These are phyloP conservation scores for Aspergillus candidus DNA, from an alignment of 2,329 filamentous ascomycete species.

Conservation along the genomic window DNA sequence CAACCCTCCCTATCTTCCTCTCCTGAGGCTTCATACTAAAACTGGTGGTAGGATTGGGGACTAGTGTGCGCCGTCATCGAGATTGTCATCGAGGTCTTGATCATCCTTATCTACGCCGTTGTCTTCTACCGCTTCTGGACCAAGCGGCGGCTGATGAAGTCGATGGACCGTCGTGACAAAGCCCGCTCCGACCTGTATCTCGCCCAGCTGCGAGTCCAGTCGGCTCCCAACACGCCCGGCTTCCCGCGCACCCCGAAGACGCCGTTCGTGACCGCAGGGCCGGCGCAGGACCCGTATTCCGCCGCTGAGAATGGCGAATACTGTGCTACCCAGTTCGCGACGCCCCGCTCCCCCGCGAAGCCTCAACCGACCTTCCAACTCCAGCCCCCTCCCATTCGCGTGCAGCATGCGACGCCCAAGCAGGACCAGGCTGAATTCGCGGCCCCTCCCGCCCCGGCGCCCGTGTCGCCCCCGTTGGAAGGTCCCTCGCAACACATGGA, in stretches of 20 bases:
- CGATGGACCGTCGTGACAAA: constrained; percentile 91
- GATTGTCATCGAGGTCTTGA: constrained; percentile 83
- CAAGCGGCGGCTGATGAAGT: constrained; percentile 90
- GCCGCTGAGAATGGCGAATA: constrained; percentile 50
- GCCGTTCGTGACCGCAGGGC: constrained; percentile 33
- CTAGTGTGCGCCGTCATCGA: constrained; percentile 97
- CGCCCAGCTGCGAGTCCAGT: constrained; percentile 74
- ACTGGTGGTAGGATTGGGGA: constrained; percentile 68
- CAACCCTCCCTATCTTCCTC: constrained; percentile 9
- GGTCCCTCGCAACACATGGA: constrained; percentile 57
- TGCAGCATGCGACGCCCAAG: constrained; percentile 71
- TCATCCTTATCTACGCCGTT: constrained; percentile 85
- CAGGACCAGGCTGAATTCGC: constrained; percentile 58
- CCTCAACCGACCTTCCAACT: constrained; percentile 67
- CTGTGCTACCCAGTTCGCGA: constrained; percentile 46
- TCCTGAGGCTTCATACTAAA: constrained; percentile 19
- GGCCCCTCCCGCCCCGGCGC: constrained; percentile 35
- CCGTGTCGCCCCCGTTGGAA: constrained; percentile 34
- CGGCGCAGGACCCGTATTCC: constrained; percentile 40
- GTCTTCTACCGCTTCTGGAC: constrained; percentile 98
- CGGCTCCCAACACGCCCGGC: constrained; percentile 89
- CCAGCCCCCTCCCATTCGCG: constrained; percentile 73
- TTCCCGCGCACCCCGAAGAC: constrained; percentile 64
- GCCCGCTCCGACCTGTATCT: constrained; percentile 94
- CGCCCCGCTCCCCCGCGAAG: constrained; percentile 58